These are phyloP conservation scores for Cladosporium sp. DNA, from an alignment of 2,329 filamentous ascomycete species.

Conservation along the genomic window DNA sequence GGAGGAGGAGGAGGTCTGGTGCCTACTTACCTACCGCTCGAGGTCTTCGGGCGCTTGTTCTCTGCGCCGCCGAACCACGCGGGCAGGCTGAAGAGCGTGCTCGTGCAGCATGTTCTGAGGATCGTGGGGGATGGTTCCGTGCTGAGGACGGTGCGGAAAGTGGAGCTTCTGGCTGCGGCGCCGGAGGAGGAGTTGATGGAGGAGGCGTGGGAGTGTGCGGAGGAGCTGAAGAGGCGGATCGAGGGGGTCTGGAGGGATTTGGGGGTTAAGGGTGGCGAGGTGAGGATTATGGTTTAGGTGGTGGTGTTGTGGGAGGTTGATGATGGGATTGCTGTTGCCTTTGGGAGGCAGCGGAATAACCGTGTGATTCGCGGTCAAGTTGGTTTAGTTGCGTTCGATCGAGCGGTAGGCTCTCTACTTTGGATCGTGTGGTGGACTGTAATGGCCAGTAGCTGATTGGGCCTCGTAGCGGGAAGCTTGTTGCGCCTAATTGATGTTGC, in stretches of 20 bases:
- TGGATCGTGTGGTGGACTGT: neutral
- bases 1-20: neutral
- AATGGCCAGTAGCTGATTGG: neutral
- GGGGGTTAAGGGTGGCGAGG: neutral
- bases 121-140: neutral
- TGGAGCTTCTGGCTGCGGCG: neutral
- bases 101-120: neutral
- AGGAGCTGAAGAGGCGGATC: neutral
- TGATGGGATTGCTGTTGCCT: neutral
- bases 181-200: neutral
- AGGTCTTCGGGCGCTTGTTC: neutral
- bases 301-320: neutral
- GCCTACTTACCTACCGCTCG: neutral
- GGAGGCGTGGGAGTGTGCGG: neutral
- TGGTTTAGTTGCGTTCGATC: neutral
- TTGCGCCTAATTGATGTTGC: neutral
- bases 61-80: neutral
- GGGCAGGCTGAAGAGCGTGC: neutral
- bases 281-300: neutral
- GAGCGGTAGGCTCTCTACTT: neutral
- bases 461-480: neutral
- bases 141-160: slow-evolving; percentile 1
- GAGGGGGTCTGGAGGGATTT: neutral
- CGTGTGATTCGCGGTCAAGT: neutral
- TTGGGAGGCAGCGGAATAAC: neutral